Percentiles rank a stretch among this genome's conserved stretches.
Conservation (phyloP, 129 eudicot genomes). For the Chrysanthemum seticuspe region DNA sequence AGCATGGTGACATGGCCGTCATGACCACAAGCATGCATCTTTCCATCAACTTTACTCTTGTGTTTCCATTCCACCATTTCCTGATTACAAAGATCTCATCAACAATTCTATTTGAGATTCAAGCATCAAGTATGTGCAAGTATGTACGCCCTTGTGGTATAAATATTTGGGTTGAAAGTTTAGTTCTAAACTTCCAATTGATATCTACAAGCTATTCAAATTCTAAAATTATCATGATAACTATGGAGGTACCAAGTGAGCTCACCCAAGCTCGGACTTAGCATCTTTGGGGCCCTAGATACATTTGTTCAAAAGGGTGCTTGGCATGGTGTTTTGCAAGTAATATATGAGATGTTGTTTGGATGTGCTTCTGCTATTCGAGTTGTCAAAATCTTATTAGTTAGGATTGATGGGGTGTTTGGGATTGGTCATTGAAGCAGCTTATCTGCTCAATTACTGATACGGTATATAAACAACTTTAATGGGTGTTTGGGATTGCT, state of each 20-base stretch:
- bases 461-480: too few species aligned
- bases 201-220: neutral
- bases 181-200: neutral
- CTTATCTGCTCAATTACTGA: too few species aligned
- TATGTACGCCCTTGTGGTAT: neutral
- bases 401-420: too few species aligned
- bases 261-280: neutral
- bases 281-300: too few species aligned
- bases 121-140: neutral
- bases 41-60: slow-evolving; percentile 71
- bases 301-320: too few species aligned
- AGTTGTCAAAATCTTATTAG: too few species aligned
- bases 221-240: neutral
- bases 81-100: slow-evolving; percentile 25
- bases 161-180: neutral
- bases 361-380: too few species aligned
- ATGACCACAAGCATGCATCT: slow-evolving; percentile 90
- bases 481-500: too few species aligned
- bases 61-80: slow-evolving; percentile 81
- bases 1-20: slow-evolving; percentile 85
- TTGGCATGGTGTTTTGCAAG: too few species aligned
- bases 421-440: too few species aligned
- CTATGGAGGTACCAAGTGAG: neutral
- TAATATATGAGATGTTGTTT: too few species aligned
- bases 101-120: neutral